A percentile compares a stretch with the other conserved stretches of the same genome.
These are phyloP conservation scores for Eragrostis nindensis DNA, from an alignment of 176 grass and related monocot species.

Conservation along the genomic window DNA sequence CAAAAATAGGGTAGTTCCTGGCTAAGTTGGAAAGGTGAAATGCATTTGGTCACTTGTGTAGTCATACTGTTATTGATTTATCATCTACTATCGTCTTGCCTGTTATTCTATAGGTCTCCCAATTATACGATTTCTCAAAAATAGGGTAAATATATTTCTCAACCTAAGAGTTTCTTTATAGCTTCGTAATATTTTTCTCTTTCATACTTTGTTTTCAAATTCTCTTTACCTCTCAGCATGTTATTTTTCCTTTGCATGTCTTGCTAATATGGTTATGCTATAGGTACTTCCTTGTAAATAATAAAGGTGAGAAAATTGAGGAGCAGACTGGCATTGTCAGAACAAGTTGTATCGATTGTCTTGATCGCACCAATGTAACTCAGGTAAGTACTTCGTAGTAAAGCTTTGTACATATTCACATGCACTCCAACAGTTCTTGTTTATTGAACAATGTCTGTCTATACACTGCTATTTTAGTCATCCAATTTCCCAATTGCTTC, in stretches of 20 bases:
- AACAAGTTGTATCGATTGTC: slow-evolving; percentile 97
- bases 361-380: slow-evolving; percentile 99
- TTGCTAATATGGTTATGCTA: slow-evolving; percentile 39
- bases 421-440: background rate
- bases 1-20: too few relatives aligned
- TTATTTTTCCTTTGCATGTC: slow-evolving; percentile 29
- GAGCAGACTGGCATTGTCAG: slow-evolving; percentile 80
- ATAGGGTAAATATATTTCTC: background rate
- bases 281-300: slow-evolving; percentile 89
- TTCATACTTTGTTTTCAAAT: background rate
- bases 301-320: slow-evolving; percentile 69
- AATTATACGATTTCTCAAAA: background rate
- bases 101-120: background rate
- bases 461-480: background rate
- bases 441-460: slow-evolving; percentile 19
- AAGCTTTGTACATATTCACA: slow-evolving; percentile 9
- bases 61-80: slow-evolving; percentile 24
- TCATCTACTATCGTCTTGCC: too few relatives aligned
- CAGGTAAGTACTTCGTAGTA: slow-evolving; percentile 66
- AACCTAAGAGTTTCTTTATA: background rate
- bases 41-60: slow-evolving; percentile 14
- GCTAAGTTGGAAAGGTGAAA: too few relatives aligned
- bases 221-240: background rate
- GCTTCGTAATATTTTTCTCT: slow-evolving; percentile 2
- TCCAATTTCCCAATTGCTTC: too few relatives aligned